These are phyloP conservation scores for Kodamaea kaohsiungensis DNA, from an alignment of 805 yeast species.

Conservation along the genomic window DNA sequence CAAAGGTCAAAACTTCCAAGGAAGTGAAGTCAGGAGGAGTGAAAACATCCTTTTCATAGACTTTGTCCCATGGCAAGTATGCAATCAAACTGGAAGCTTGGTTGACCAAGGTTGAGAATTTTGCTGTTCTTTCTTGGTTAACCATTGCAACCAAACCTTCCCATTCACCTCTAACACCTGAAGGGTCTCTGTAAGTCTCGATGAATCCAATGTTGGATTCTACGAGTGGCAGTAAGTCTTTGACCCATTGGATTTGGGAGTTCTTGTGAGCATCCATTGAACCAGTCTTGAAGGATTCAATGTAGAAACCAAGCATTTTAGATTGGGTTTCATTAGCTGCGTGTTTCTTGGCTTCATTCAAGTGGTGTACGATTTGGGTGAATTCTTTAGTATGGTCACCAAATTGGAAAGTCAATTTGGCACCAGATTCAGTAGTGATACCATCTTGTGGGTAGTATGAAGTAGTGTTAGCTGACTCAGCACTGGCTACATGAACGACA, in stretches of 20 bases:
- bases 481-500: constrained; percentile 69
- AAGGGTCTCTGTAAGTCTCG: constrained; percentile 90
- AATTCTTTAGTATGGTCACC: constrained; percentile 81
- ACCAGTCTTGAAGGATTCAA: constrained; percentile 74
- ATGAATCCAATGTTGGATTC: constrained; percentile 85
- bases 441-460: constrained; percentile 51
- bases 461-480: constrained; percentile 48
- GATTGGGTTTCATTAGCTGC: constrained; percentile 75
- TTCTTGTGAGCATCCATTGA: constrained; percentile 82
- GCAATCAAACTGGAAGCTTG: constrained; percentile 65
- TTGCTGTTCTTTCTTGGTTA: constrained; percentile 81
- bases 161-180: constrained; percentile 93
- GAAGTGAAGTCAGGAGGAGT: constrained; percentile 93
- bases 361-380: constrained; percentile 52
- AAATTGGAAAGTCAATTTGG: constrained; percentile 54
- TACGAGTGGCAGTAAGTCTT: constrained; percentile 73
- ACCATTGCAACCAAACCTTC: constrained; percentile 91
- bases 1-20: constrained; percentile 83
- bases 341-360: constrained; percentile 56
- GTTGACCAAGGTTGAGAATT: constrained; percentile 68
- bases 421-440: constrained; percentile 40
- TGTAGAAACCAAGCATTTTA: constrained; percentile 65
- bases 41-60: constrained; percentile 80
- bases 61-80: constrained; percentile 74
- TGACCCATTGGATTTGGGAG: constrained; percentile 86